These are phyloP conservation scores for Metschnikowia continentalis DNA, from an alignment of 805 yeast genomes.

Conservation along the genomic window DNA sequence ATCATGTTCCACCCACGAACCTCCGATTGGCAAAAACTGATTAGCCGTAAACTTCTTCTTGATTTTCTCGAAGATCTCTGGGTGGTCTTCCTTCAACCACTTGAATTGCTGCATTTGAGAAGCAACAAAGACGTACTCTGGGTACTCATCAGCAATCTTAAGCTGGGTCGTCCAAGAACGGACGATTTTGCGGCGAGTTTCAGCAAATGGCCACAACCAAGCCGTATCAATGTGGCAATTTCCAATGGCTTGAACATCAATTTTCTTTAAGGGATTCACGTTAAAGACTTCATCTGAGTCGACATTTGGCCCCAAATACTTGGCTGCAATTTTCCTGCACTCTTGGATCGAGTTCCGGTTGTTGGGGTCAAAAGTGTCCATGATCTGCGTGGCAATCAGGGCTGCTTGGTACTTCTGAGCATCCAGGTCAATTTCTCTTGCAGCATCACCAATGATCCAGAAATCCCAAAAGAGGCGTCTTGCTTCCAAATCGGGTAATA, in stretches of 20 bases:
- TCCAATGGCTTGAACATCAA: conserved; percentile 81
- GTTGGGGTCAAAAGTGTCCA: conserved; percentile 75
- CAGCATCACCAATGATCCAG: conserved; percentile 87
- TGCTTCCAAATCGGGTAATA: conserved; percentile 77
- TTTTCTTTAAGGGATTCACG: conserved; percentile 31
- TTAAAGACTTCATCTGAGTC: conserved; percentile 58
- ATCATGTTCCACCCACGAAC: conserved; percentile 97
- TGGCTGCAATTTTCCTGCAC: conserved; percentile 64
- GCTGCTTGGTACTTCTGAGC: conserved; percentile 80
- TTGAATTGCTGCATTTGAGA: conserved; percentile 95
- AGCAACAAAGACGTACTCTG: conserved; percentile 91
- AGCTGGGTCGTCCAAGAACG: conserved; percentile 95
- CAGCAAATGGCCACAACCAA: conserved; percentile 99
- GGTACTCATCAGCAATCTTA: conserved; percentile 77
- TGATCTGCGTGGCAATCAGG: conserved; percentile 72
- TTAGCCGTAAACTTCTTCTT: conserved; percentile 64
- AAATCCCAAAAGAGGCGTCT: conserved; percentile 74
- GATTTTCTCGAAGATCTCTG: conserved; percentile 63
- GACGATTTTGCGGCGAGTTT: conserved; percentile 86
- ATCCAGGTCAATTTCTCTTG: conserved; percentile 68
- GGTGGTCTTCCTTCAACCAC: conserved; percentile 87
- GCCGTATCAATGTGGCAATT: conserved; percentile 98
- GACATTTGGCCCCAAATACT: conserved; percentile 59
- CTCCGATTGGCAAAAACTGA: conserved; percentile 88
- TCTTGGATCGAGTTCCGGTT: conserved; percentile 53